These are phyloP conservation scores for Epichloe gansuensis DNA, from an alignment of 2,329 filamentous ascomycete species.

Conservation along the genomic window DNA sequence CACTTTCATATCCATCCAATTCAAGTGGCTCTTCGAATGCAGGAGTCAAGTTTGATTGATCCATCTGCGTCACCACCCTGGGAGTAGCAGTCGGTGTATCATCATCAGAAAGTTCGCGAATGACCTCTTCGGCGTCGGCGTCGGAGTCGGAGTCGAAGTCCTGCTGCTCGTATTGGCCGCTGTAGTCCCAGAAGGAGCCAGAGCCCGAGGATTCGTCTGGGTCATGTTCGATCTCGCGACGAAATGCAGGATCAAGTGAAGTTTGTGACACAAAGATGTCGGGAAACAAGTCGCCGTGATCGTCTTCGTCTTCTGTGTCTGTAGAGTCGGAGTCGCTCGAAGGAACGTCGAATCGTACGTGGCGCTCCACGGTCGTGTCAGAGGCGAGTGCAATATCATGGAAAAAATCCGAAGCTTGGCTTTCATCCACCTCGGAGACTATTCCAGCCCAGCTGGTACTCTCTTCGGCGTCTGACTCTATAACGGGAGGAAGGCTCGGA, in stretches of 20 bases:
- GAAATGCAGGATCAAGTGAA: conserved; percentile 58
- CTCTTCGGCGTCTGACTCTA: conserved; percentile 30
- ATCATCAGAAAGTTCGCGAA: conserved; percentile 26
- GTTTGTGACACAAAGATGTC: conserved; percentile 70
- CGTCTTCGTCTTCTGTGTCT: conserved; percentile 50
- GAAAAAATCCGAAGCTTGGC: conserved; percentile 29
- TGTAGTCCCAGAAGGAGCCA: conserved; percentile 52
- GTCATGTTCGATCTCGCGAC: conserved; percentile 61
- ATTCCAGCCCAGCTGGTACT: conserved; percentile 44
- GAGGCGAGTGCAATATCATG: conserved; percentile 29
- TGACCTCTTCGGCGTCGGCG: conserved; percentile 30
- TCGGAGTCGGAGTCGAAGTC: conserved; percentile 23
- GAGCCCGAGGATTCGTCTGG: conserved; percentile 45
- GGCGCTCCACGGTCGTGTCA: conserved; percentile 37
- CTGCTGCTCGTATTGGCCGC: conserved; percentile 30
- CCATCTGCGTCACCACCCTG: conserved; percentile 19
- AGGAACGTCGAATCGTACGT: conserved; percentile 63
- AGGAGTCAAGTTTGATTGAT: conserved; percentile 15
- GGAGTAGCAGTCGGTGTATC: conserved; percentile 32
- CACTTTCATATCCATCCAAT: conserved; percentile 48
- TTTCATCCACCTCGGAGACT: conserved; percentile 34
- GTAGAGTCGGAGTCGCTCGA: conserved; percentile 56
- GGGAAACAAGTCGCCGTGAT: conserved; percentile 55
- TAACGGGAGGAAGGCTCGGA: conserved; percentile 22
- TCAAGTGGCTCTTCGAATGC: conserved; percentile 26